phyloP scores from a whole-genome alignment of 1,139 yeast species.

The Hyphopichia pseudoburtonii region DNA sequence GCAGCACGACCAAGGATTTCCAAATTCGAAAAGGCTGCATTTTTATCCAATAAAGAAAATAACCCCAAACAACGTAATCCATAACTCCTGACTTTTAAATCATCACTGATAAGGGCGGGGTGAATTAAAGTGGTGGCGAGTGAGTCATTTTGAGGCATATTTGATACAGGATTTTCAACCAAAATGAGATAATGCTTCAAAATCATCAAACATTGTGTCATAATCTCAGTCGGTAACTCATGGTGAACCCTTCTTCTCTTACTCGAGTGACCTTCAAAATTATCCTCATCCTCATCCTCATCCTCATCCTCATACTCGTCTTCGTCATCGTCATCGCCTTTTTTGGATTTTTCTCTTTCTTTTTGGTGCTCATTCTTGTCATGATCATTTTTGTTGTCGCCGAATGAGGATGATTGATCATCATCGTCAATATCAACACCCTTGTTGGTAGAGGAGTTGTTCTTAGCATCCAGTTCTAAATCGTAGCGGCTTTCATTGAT shows the following conservation, averaged over 20 bases:
- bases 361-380: too few relatives aligned
- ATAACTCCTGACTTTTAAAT: slow-evolving; percentile 56
- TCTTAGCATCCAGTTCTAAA: too few relatives aligned
- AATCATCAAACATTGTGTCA: slow-evolving; percentile 66
- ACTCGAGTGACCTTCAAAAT: slow-evolving; percentile 13
- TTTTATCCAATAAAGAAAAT: slow-evolving; percentile 69
- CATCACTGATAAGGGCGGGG: slow-evolving; percentile 73
- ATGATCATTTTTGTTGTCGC: too few relatives aligned
- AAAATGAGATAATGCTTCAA: slow-evolving; percentile 72
- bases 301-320: slow-evolving; percentile 15
- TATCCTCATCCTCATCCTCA: slow-evolving; percentile 13
- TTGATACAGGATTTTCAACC: slow-evolving; percentile 62
- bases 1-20: slow-evolving; percentile 66
- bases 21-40: slow-evolving; percentile 60
- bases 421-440: too few relatives aligned
- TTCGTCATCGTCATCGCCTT: slow-evolving; percentile 10
- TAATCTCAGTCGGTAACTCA: slow-evolving; percentile 47
- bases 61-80: slow-evolving; percentile 81
- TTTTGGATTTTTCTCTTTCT: too few relatives aligned
- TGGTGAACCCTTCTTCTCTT: slow-evolving; percentile 39
- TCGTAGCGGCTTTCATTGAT: neutral
- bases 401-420: too few relatives aligned
- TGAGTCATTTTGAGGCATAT: slow-evolving; percentile 69
- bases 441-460: too few relatives aligned
- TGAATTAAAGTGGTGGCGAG: slow-evolving; percentile 73